These are phyloP conservation scores for Whalleya microplaca DNA, from an alignment of 2,329 filamentous ascomycete species.

Conservation along the genomic window DNA sequence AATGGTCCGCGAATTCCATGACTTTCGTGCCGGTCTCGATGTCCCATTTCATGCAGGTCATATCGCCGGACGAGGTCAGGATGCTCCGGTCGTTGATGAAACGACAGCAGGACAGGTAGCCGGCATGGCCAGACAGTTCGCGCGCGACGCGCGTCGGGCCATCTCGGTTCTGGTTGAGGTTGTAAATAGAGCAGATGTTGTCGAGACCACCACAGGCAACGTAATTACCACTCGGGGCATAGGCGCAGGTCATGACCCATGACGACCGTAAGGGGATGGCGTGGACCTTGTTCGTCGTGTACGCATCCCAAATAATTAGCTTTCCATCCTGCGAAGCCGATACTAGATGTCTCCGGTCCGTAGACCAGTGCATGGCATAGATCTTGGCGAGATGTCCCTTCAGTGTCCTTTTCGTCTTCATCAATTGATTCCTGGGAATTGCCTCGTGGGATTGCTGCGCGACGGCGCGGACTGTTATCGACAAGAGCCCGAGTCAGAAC, in stretches of 20 bases:
- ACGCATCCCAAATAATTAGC: constrained; percentile 99
- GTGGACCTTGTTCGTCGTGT: constrained; percentile 99
- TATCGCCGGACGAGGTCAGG: constrained; percentile 96
- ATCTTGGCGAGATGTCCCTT: constrained; percentile 99
- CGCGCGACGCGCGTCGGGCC: constrained; percentile 95
- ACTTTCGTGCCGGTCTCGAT: constrained; percentile 97
- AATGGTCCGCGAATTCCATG: constrained; percentile 96
- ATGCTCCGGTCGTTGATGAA: constrained; percentile 99
- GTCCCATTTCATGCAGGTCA: constrained; percentile 99
- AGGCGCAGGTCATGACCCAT: constrained; percentile 99
- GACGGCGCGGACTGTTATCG: constrained; percentile 78
- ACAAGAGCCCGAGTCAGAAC: constrained; percentile 12
- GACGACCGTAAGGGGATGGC: constrained; percentile 96
- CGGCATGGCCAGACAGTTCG: constrained; percentile 94
- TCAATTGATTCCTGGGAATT: constrained; percentile 86
- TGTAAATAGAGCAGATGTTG: constrained; percentile 99
- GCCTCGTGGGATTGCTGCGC: constrained; percentile 90
- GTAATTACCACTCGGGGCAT: constrained; percentile 96
- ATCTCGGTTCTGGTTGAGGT: constrained; percentile 90
- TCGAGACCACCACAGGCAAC: constrained; percentile 98
- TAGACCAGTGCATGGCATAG: constrained; percentile 99
- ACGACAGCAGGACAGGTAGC: constrained; percentile 96
- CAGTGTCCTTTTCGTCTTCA: constrained; percentile 96
- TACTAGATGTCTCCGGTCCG: constrained; percentile 93
- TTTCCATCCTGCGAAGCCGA: constrained; percentile 99